Evolutionary conservation across 805 yeast genomes (phyloP), one percentile per base, ranked within the genome.

Genomic region (Isabelozyma heimii): DNA sequence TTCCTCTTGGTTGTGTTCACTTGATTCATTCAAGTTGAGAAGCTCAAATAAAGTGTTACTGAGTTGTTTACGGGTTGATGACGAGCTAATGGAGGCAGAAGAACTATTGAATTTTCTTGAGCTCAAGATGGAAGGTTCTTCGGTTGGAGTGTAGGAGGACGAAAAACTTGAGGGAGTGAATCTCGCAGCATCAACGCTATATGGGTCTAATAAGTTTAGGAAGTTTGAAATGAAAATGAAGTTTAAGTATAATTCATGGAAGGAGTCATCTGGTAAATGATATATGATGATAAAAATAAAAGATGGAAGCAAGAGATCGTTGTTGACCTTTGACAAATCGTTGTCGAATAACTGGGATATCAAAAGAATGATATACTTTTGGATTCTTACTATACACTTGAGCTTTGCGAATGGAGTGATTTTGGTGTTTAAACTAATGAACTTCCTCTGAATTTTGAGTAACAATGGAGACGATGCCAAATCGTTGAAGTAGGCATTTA

Each of bases 281-380:
- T 67, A 62, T 24, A 73, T 61, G 16, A 72, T 53, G 40, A 68
- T 54, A 50, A 67, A 70, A 24, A 73, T 73, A 49, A 73, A 59
- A 5, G 68, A 59, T 3, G 78, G 78, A 40, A 73, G 60, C 37
- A 73, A 57, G n/a, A 69, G 49, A 48, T 73, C 78, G 53, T 71
- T 73, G 55, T 65, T 70, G 44, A 72, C 52, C 20, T 49, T 52
- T 1, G 60, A 50, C 12, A 58, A 46, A 26, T 43, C 42, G 8
- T 35, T 40, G 14, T 52, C 50, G 44, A 60, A 56, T 26, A 50
- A 37, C 28, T 52, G 49, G 27, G 55, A 52, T 30, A 54, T 47
- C 24, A 59, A 46, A 40, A 46, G 20, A 41, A 70, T 59, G 27
- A 70, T 48, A 30, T 50, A 50, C 50, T 70, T 72, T 47, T 73